Evolutionary conservation across 805 yeast genomes (phyloP), one percentile per base, ranked within the genome.

Genomic region (Sungouiella thailandica): DNA sequence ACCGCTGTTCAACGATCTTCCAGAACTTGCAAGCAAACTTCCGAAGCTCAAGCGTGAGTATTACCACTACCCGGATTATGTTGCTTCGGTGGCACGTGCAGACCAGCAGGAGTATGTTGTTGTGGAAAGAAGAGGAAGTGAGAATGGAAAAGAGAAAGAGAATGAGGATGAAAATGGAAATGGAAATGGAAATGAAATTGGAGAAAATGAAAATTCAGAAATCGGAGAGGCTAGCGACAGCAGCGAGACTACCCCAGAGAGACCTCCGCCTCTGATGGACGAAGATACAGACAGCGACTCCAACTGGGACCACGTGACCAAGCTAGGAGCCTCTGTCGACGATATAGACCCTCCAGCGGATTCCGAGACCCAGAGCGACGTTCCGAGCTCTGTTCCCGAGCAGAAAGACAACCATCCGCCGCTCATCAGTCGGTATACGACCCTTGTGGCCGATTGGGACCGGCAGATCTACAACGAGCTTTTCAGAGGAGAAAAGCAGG

Each of bases 371-470:
- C 27, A 13, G 5, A 36, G 32, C 22, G 36, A 29, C 4, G 7
- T 17, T 16, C 32, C 16, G 11, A 17, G 29, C 7, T 26, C n/a
- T n/a, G 24, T 11, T 24, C 18, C 9, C 29, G 17, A 10, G 12
- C 7, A 25, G 25, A 28, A 9, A 9, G 25, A 32, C 15, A 47
- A 47, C n/a, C 54, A 49, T 31, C 49, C 55, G 4, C 29, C 23
- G 1, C 46, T 59, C 25, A 41, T 62, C 7, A 42, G 39, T 3
- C 41, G 37, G 29, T 47, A 38, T 27, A 53, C 52, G n/a, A 43
- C 60, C 17, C 50, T 66, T 12, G 71, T 83, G 4, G 80, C 89
- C 52, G 83, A 83, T 45, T 85, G 94, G 93, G 61, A 68, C 19
- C 50, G 59, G 2, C 68, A 60, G 2, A 52, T 59, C 1, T 70